Percentiles rank a stretch among this genome's conserved stretches.
These are phyloP conservation scores for Blastobotrys parvus DNA, from an alignment of 805 yeast genomes.

Conservation along the genomic window DNA sequence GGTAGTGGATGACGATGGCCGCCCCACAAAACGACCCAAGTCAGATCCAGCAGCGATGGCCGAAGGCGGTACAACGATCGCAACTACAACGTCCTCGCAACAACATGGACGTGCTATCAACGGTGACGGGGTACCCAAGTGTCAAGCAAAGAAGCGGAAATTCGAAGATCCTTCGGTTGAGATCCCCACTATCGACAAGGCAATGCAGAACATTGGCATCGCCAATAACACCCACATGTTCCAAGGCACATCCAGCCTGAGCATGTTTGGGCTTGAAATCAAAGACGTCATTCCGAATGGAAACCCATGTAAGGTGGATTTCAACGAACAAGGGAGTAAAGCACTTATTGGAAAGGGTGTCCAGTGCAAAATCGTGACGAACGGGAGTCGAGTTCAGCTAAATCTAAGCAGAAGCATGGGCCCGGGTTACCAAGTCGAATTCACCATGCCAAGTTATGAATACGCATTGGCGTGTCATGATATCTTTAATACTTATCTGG, in stretches of 20 bases:
- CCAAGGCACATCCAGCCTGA: constrained; percentile 8
- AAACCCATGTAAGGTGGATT: constrained; percentile 4
- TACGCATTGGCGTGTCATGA: constrained; percentile 11
- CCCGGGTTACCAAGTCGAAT: constrained; percentile 1
- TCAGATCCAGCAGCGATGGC: not conserved
- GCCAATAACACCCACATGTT: not conserved
- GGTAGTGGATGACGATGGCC: not conserved
- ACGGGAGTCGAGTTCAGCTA: constrained; percentile 6
- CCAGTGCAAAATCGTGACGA: not conserved
- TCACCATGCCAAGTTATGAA: constrained; percentile 13
- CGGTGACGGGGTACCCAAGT: not conserved
- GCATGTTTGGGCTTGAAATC: constrained; percentile 12
- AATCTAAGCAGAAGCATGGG: constrained; percentile 3
- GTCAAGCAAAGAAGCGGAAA: not conserved
- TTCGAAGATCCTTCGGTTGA: not conserved
- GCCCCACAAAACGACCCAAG: not conserved
- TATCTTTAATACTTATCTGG: constrained; percentile 11
- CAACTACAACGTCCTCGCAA: not conserved
- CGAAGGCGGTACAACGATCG: not conserved
- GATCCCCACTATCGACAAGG: not conserved
- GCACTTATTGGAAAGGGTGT: constrained; percentile 2
- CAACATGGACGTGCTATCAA: not conserved
- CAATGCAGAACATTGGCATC: not conserved
- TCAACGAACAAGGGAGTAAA: constrained; percentile 1
- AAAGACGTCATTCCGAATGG: constrained; percentile 7